Conservation (phyloP, 805 yeast species). For the Yarrowia hollandica region DNA sequence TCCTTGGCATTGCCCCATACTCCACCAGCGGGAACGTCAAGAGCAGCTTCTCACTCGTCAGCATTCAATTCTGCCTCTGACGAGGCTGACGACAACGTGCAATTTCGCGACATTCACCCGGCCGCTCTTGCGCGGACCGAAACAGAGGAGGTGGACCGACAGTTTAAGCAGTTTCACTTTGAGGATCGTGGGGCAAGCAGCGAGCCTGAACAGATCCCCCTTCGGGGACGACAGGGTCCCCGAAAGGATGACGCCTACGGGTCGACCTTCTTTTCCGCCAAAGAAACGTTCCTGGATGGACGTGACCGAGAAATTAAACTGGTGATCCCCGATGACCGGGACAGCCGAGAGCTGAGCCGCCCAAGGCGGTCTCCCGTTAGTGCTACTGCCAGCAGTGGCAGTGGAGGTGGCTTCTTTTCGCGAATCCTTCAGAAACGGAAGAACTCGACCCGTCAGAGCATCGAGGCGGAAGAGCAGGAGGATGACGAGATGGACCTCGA, state of each 20-base stretch:
- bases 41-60: conserved; percentile 18
- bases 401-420: conserved; percentile 25
- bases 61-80: conserved; percentile 25
- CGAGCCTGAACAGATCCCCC: conserved; percentile 19
- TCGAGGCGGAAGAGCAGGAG: conserved; percentile 23
- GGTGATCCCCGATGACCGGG: conserved; percentile 1
- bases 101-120: conserved; percentile 23
- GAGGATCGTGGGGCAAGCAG: conserved; percentile 4
- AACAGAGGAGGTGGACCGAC: conserved; percentile 13
- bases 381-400: background rate
- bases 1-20: conserved; percentile 15
- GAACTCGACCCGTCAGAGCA: conserved; percentile 7
- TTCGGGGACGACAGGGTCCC: background rate
- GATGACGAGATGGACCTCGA: conserved; percentile 20
- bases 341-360: conserved; percentile 8
- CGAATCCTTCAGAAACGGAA: conserved; percentile 21
- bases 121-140: conserved; percentile 17
- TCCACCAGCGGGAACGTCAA: background rate
- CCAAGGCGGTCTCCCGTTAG: background rate
- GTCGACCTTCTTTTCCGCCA: conserved; percentile 16
- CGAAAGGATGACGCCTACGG: conserved; percentile 2
- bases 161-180: conserved; percentile 19
- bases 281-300: conserved; percentile 11
- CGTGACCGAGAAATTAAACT: conserved; percentile 10
- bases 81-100: conserved; percentile 20